Evolutionary conservation across 371 early-diverging fungal species (phyloP).

Genomic region (Mucor sp.): DNA sequence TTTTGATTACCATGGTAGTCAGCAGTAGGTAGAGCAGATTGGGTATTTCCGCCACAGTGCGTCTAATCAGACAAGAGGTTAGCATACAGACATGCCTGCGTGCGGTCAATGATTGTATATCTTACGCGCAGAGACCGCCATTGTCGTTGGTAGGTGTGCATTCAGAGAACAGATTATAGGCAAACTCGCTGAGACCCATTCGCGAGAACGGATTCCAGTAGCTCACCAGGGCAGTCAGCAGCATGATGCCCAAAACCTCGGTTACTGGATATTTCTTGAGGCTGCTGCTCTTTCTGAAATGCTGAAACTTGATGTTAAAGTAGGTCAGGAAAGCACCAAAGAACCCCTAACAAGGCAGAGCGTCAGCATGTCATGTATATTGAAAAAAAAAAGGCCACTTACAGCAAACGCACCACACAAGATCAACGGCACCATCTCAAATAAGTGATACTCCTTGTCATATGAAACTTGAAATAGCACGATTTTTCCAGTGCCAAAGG

Average conservation of each 20-base stretch:
- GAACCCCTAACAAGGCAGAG: slow-evolving; percentile 62
- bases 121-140: slow-evolving; percentile 68
- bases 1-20: slow-evolving; percentile 68
- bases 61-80: neutral
- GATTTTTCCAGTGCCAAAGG: slow-evolving; percentile 88
- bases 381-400: slow-evolving; percentile 13
- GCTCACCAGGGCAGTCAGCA: slow-evolving; percentile 72
- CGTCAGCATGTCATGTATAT: neutral
- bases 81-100: neutral
- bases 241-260: slow-evolving; percentile 77
- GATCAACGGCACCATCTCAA: slow-evolving; percentile 84
- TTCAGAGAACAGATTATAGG: slow-evolving; percentile 81
- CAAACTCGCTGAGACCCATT: slow-evolving; percentile 76
- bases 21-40: slow-evolving; percentile 49
- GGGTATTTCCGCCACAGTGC: slow-evolving; percentile 43
- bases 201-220: slow-evolving; percentile 78
- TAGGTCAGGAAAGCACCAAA: slow-evolving; percentile 84
- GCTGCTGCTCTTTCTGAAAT: slow-evolving; percentile 56
- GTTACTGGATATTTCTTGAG: slow-evolving; percentile 57
- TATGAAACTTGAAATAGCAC: slow-evolving; percentile 92
- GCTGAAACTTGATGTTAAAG: slow-evolving; percentile 68
- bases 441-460: slow-evolving; percentile 83
- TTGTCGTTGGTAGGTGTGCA: slow-evolving; percentile 64
- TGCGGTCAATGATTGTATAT: neutral
- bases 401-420: slow-evolving; percentile 85